Percentiles rank a stretch among this genome's conserved stretches.
These are phyloP conservation scores for Grigorovia jiainica DNA, from an alignment of 805 yeast genomes.

Conservation along the genomic window DNA sequence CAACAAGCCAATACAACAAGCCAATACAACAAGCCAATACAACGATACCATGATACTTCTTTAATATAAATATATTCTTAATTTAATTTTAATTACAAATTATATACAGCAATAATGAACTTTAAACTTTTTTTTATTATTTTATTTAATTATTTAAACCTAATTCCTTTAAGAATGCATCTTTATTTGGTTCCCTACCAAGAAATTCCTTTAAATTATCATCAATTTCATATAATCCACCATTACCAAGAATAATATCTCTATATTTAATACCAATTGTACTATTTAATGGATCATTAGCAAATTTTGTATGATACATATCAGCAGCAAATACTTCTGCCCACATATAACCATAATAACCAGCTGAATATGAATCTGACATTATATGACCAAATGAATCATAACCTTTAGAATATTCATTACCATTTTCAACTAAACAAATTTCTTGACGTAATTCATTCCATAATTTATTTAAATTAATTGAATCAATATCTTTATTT, in stretches of 20 bases:
- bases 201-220: constrained; percentile 55
- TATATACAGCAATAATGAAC: too few relatives aligned
- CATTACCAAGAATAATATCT: constrained; percentile 56
- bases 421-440: constrained; percentile 48
- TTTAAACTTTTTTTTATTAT: too few relatives aligned
- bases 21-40: too few relatives aligned
- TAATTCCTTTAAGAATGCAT: constrained; percentile 63
- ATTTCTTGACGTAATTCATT: constrained; percentile 55
- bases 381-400: constrained; percentile 71
- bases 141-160: constrained; percentile 30
- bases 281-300: constrained; percentile 55
- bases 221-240: constrained; percentile 65
- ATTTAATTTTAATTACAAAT: too few relatives aligned
- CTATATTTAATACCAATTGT: constrained; percentile 57
- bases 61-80: too few relatives aligned
- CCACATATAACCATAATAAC: constrained; percentile 82
- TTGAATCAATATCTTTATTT: constrained; percentile 33
- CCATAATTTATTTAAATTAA: constrained; percentile 53
- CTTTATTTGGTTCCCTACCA: constrained; percentile 67
- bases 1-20: too few relatives aligned
- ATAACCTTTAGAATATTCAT: constrained; percentile 51
- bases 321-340: constrained; percentile 81
- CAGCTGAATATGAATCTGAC: constrained; percentile 78
- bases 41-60: too few relatives aligned
- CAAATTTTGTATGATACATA: constrained; percentile 64